Percentiles rank a stretch among this genome's conserved stretches.
Evolutionary conservation across 1,284 basidiomycete species (phyloP).

Genomic region (Papiliotrema fonsecae): DNA sequence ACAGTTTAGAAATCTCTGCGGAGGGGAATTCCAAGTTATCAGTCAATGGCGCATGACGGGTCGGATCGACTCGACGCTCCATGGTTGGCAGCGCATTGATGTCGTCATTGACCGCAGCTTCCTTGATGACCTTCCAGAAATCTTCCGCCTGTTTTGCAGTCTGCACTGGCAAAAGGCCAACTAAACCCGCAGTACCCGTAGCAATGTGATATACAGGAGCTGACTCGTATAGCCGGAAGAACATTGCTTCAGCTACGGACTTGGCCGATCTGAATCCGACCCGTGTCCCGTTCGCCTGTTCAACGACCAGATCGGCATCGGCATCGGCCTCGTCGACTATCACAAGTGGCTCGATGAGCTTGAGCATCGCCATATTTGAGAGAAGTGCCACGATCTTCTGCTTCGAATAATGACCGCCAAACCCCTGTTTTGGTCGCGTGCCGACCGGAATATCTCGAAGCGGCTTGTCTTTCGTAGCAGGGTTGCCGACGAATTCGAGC

Average conservation of each 20-base stretch:
- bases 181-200: constrained; percentile 9
- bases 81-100: constrained; percentile 4
- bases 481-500: constrained; percentile 24
- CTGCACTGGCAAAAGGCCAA: constrained; percentile 28
- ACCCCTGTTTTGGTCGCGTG: constrained; percentile 12
- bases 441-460: constrained; percentile 21
- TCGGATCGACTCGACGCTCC: constrained; percentile 5
- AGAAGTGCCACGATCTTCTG: constrained; percentile 23
- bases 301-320: constrained; percentile 9
- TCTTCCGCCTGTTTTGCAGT: constrained; percentile 13
- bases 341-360: constrained; percentile 27
- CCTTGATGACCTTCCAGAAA: constrained; percentile 21
- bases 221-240: constrained; percentile 33
- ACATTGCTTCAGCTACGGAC: constrained; percentile 9
- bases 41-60: constrained; percentile 11
- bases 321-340: constrained; percentile 8
- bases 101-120: constrained; percentile 15
- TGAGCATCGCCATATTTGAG: constrained; percentile 20
- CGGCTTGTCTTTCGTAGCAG: constrained; percentile 18
- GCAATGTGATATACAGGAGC: constrained; percentile 39
- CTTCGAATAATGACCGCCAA: constrained; percentile 19
- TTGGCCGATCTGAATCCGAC: constrained; percentile 9
- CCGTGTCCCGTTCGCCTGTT: not conserved
- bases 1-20: constrained; percentile 11
- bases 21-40: constrained; percentile 15